A percentile compares a stretch with the other conserved stretches of the same genome.
These are phyloP conservation scores for Stylosanthes scabra DNA, from an alignment of 331 rosid genomes.

Conservation along the genomic window DNA sequence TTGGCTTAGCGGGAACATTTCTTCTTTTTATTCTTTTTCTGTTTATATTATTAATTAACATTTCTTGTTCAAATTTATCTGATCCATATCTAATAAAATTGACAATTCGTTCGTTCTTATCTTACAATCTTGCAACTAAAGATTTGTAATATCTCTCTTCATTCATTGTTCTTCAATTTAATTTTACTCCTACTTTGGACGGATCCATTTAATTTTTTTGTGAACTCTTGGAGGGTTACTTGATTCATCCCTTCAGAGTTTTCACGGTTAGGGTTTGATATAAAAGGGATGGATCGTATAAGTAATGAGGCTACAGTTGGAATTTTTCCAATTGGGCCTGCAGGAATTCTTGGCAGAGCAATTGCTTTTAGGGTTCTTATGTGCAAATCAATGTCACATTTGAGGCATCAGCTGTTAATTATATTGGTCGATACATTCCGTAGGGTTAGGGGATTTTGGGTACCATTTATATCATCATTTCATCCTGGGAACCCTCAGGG, in stretches of 20 bases:
- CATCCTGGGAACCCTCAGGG: constrained; percentile 94
- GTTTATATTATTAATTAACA: too few relatives aligned
- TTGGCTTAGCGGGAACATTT: constrained; percentile 34
- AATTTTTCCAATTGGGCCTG: constrained; percentile 85
- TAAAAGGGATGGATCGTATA: constrained; percentile 73
- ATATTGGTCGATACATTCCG: constrained; percentile 44
- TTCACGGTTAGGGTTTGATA: constrained; percentile 13
- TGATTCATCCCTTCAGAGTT: constrained; percentile 19
- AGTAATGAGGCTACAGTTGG: constrained; percentile 84
- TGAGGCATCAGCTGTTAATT: constrained; percentile 62
- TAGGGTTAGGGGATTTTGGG: constrained; percentile 53
- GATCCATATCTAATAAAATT: too few relatives aligned
- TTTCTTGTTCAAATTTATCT: too few relatives aligned
- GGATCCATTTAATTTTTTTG: too few relatives aligned
- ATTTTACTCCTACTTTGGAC: too few relatives aligned
- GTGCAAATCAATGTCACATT: constrained; percentile 77
- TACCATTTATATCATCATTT: constrained; percentile 72
- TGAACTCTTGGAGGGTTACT: constrained; percentile 8
- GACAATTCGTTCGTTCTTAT: background rate
- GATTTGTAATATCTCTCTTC: constrained; percentile 26
- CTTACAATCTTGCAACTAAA: too few relatives aligned
- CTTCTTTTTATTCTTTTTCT: background rate
- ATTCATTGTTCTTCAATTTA: constrained; percentile 4
- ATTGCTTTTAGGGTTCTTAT: constrained; percentile 79
- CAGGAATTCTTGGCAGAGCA: constrained; percentile 74